Evolutionary conservation across 371 early-diverging fungal genomes (phyloP).

Genomic region (Mucor plumbeus): DNA sequence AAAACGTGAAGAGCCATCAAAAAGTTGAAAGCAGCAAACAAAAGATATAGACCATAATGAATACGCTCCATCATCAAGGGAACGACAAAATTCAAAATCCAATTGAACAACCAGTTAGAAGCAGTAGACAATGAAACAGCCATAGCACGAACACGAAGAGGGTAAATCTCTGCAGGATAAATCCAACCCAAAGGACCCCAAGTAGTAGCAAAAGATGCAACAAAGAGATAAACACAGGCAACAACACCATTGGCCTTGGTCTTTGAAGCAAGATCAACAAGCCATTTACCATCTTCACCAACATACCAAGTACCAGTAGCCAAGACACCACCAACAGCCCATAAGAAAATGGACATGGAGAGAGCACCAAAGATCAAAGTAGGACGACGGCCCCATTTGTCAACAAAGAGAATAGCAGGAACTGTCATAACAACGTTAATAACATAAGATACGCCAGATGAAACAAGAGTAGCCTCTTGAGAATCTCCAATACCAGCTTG

Average conservation of each 20-base stretch:
- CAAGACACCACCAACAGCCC: conserved; percentile 54
- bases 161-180: conserved; percentile 90
- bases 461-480: conserved; percentile 41
- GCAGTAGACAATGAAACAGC: conserved; percentile 88
- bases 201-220: conserved; percentile 78
- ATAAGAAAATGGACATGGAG: conserved; percentile 42
- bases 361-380: conserved; percentile 61
- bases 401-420: conserved; percentile 79
- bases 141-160: conserved; percentile 79
- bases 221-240: conserved; percentile 72
- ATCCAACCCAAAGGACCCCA: conserved; percentile 96
- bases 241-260: conserved; percentile 44
- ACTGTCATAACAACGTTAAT: conserved; percentile 65
- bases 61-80: conserved; percentile 68
- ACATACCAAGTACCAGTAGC: conserved; percentile 50
- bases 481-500: conserved; percentile 49
- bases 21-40: conserved; percentile 58
- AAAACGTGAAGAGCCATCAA: conserved; percentile 59
- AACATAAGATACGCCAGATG: conserved; percentile 48
- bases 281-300: conserved; percentile 27
- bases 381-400: conserved; percentile 73
- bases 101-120: conserved; percentile 90
- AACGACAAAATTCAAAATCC: conserved; percentile 63
- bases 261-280: background rate
- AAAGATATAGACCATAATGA: conserved; percentile 66